Percentiles rank a stretch among this genome's conserved stretches.
Conservation (phyloP, 371 early-diverging fungal genomes). For the Polyrhizophydium stewartii region DNA sequence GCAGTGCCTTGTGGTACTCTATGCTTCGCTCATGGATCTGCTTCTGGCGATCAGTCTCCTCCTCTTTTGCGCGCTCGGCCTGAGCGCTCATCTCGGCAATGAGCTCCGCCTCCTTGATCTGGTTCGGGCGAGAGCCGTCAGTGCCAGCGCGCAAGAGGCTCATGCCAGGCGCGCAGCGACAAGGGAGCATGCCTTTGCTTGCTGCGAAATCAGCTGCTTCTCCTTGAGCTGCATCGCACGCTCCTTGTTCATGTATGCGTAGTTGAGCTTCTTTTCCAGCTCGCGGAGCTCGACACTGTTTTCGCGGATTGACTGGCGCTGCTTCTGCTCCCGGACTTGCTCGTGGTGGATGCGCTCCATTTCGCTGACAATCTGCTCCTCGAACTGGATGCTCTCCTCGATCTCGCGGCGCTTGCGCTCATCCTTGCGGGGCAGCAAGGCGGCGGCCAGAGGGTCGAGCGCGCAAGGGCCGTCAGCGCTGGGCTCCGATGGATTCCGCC, state of each 20-base stretch:
- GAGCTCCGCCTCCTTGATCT: conserved; percentile 23
- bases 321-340: conserved; percentile 37
- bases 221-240: conserved; percentile 45
- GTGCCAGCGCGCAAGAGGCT: background rate
- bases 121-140: background rate
- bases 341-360: conserved; percentile 20
- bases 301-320: conserved; percentile 41
- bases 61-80: conserved; percentile 24
- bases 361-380: conserved; percentile 25
- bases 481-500: no score
- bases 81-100: conserved; percentile 29
- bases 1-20: conserved; percentile 36
- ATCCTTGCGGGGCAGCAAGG: background rate
- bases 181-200: conserved; percentile 15
- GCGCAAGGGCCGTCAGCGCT: no score
- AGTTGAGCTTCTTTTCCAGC: conserved; percentile 44
- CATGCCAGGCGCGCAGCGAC: no score
- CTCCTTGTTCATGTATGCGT: conserved; percentile 53
- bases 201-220: conserved; percentile 23
- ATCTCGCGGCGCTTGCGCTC: background rate
- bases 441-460: no score
- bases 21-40: conserved; percentile 19
- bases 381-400: conserved; percentile 3
- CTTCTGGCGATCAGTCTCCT: conserved; percentile 31
- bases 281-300: conserved; percentile 44